A percentile compares a stretch with the other conserved stretches of the same genome.
phyloP scores from a whole-genome alignment of 768 basidiomycete genomes.

The Cubamyces sp. region DNA sequence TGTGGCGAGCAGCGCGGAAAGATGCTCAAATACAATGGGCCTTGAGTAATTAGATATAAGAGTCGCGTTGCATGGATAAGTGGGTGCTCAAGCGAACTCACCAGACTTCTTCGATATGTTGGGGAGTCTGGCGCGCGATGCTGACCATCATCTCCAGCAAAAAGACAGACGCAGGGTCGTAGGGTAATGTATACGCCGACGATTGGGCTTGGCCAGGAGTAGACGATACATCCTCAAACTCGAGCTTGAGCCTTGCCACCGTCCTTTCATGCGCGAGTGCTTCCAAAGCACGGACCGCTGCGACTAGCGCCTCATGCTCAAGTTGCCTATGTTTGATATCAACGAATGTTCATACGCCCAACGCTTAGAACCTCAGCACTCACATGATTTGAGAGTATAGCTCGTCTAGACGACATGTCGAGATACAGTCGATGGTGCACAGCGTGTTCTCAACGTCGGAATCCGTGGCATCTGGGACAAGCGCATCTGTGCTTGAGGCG shows the following conservation, averaged over 20 bases:
- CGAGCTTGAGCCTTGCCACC: slow-evolving; percentile 74
- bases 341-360: neutral
- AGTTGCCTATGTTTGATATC: slow-evolving; percentile 52
- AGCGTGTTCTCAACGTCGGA: slow-evolving; percentile 92
- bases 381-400: slow-evolving; percentile 93
- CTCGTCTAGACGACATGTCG: slow-evolving; percentile 91
- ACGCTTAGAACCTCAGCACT: slow-evolving; percentile 36
- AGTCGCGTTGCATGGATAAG: neutral
- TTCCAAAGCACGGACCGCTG: slow-evolving; percentile 85
- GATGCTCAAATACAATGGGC: slow-evolving; percentile 94
- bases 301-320: slow-evolving; percentile 76
- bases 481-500: slow-evolving; percentile 67
- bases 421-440: slow-evolving; percentile 93
- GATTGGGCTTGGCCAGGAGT: slow-evolving; percentile 41
- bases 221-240: slow-evolving; percentile 58
- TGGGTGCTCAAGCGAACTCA: slow-evolving; percentile 39
- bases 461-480: slow-evolving; percentile 88
- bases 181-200: slow-evolving; percentile 66
- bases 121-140: slow-evolving; percentile 74
- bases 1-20: slow-evolving; percentile 77
- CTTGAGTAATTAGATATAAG: slow-evolving; percentile 43
- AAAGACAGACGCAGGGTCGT: slow-evolving; percentile 95
- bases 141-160: slow-evolving; percentile 95
- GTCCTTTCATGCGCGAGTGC: slow-evolving; percentile 90
- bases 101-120: slow-evolving; percentile 90